Conservation (phyloP, 176 grass and related monocot species). For the Juncus inflexus region DNA sequence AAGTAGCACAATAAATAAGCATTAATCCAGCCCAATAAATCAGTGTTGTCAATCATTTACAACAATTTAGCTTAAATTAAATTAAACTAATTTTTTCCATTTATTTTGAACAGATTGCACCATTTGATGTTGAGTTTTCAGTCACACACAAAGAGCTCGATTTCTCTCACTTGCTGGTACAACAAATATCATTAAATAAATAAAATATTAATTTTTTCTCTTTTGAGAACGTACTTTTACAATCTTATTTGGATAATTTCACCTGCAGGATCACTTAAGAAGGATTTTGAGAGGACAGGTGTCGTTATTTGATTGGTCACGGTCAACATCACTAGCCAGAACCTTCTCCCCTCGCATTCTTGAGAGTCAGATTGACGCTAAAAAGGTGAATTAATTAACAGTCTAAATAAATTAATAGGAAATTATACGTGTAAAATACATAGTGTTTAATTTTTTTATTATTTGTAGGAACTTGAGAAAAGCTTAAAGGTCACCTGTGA, state of each 20-base stretch:
- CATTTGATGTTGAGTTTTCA: slow-evolving; percentile 89
- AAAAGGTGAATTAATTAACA: slow-evolving; percentile 53
- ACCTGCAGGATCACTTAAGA: slow-evolving; percentile 83
- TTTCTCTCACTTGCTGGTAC: slow-evolving; percentile 97
- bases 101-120: slow-evolving; percentile 61
- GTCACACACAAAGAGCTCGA: slow-evolving; percentile 96
- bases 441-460: slow-evolving; percentile 19
- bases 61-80: not conserved
- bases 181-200: slow-evolving; percentile 22
- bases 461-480: slow-evolving; percentile 86
- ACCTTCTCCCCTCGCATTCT: slow-evolving; percentile 81
- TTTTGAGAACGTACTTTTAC: slow-evolving; percentile 8
- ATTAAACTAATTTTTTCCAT: slow-evolving; percentile 19
- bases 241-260: slow-evolving; percentile 27
- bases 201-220: slow-evolving; percentile 23
- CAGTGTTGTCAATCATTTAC: no score
- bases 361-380: slow-evolving; percentile 94
- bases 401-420: not conserved
- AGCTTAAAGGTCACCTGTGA: slow-evolving; percentile 87
- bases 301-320: slow-evolving; percentile 98
- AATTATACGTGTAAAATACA: no score
- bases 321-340: slow-evolving; percentile 81
- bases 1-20: no score
- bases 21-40: no score
- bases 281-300: slow-evolving; percentile 96